Conservation (phyloP, 75 land plant species). For the Ceratopteris richardii region DNA sequence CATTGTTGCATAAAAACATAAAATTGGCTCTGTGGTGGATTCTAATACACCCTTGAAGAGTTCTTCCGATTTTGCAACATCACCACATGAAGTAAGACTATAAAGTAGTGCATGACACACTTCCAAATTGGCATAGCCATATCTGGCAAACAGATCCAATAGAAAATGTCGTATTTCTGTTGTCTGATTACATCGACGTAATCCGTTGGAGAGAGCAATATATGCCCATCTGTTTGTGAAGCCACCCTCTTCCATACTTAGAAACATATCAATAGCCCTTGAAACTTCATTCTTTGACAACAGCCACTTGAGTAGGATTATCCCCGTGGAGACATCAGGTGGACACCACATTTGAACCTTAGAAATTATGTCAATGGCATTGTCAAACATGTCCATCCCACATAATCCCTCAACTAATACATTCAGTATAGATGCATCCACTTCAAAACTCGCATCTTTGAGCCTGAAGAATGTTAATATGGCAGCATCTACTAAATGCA, state of each 20-base stretch:
- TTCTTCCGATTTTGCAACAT: conserved; percentile 23
- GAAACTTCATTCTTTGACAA: conserved; percentile 40
- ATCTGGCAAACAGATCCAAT: conserved; percentile 25
- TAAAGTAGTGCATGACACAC: conserved; percentile 43
- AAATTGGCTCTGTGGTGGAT: conserved; percentile 23
- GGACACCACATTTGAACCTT: not conserved
- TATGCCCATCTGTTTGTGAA: conserved; percentile 23
- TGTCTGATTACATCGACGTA: conserved; percentile 37
- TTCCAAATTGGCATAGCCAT: conserved; percentile 30
- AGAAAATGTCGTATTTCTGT: conserved; percentile 22
- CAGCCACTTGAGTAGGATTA: conserved; percentile 52
- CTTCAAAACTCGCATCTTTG: conserved; percentile 19
- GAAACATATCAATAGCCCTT: conserved; percentile 35
- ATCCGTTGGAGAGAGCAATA: conserved; percentile 39
- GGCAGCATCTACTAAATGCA: conserved; percentile 41
- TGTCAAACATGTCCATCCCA: conserved; percentile 19
- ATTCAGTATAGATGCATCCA: conserved; percentile 41
- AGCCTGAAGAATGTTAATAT: conserved; percentile 29
- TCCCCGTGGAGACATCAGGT: conserved; percentile 39
- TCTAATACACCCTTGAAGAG: conserved; percentile 31
- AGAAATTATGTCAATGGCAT: conserved; percentile 33
- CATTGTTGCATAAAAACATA: conserved; percentile 45
- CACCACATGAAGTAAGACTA: conserved; percentile 28
- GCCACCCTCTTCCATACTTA: conserved; percentile 24
- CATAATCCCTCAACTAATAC: conserved; percentile 47